These are phyloP conservation scores for Tylopilus orsonianus DNA, from an alignment of 1,284 basidiomycete species.

Conservation along the genomic window DNA sequence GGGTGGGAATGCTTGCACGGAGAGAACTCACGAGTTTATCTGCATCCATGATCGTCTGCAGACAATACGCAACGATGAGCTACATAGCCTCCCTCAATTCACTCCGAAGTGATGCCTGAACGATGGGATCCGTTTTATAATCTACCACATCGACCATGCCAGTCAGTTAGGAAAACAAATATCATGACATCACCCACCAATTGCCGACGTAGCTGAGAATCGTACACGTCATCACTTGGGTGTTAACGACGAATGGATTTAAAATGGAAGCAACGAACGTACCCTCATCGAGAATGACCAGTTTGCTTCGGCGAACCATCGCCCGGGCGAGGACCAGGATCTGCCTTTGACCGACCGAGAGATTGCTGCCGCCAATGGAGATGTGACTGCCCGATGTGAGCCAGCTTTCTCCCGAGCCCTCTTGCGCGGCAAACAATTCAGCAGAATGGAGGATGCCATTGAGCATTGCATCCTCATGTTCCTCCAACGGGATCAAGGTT, in stretches of 20 bases:
- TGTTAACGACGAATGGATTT: not conserved
- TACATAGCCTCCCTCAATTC: conserved; percentile 55
- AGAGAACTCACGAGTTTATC: conserved; percentile 44
- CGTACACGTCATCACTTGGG: not conserved
- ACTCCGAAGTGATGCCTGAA: conserved; percentile 34
- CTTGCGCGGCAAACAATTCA: conserved; percentile 53
- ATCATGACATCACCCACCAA: conserved; percentile 13
- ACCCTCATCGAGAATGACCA: conserved; percentile 52
- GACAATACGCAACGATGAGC: conserved; percentile 66
- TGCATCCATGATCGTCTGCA: conserved; percentile 71
- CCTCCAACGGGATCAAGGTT: conserved; percentile 73
- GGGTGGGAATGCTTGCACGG: conserved; percentile 22
- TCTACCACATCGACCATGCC: conserved; percentile 5
- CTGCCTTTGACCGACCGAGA: conserved; percentile 34
- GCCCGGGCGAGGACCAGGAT: conserved; percentile 39
- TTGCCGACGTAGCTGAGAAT: conserved; percentile 38
- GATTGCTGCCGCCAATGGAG: conserved; percentile 51
- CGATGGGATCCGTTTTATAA: conserved; percentile 31
- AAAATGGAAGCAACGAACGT: conserved; percentile 34
- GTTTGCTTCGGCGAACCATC: conserved; percentile 46
- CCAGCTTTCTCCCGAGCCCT: conserved; percentile 43
- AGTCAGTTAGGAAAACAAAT: not conserved
- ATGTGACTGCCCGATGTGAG: conserved; percentile 40
- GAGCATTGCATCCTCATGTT: conserved; percentile 66
- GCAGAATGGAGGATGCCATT: conserved; percentile 56